These are phyloP conservation scores for Leptomonas pyrrhocoris DNA, from an alignment of 208 protist genomes.

Conservation along the genomic window DNA sequence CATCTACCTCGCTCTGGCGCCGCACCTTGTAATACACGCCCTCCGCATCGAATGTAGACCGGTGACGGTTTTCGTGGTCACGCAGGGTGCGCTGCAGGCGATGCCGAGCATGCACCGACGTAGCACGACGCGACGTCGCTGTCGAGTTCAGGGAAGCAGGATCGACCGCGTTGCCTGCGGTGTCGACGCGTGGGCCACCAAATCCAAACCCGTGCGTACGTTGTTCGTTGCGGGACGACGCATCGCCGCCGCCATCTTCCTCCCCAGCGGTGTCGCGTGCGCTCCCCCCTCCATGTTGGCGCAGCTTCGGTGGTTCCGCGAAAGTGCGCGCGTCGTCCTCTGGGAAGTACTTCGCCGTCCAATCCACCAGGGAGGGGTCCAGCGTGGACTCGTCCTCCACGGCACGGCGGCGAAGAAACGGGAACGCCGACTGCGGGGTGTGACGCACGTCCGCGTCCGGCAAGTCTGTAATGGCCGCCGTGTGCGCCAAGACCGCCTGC, in stretches of 20 bases:
- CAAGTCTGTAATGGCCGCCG: slow-evolving; percentile 62
- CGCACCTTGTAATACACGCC: slow-evolving; percentile 86
- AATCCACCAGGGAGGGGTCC: slow-evolving; percentile 89
- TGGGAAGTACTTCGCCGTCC: slow-evolving; percentile 91
- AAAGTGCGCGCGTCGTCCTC: slow-evolving; percentile 79
- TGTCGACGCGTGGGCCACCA: not conserved
- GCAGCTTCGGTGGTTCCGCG: slow-evolving; percentile 63
- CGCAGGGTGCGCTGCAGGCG: slow-evolving; percentile 71
- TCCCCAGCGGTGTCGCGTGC: not conserved
- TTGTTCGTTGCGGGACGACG: not conserved
- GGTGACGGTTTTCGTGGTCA: slow-evolving; percentile 74
- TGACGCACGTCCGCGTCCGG: slow-evolving; percentile 31
- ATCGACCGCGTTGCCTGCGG: not conserved
- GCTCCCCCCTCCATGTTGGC: slow-evolving; percentile 5
- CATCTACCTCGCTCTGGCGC: slow-evolving; percentile 53
- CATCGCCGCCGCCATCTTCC: not conserved
- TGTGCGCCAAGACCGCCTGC: slow-evolving; percentile 53
- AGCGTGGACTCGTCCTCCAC: slow-evolving; percentile 71
- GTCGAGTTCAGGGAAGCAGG: not conserved
- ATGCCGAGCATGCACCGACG: slow-evolving; percentile 51
- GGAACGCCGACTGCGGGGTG: slow-evolving; percentile 63
- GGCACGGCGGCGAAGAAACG: slow-evolving; percentile 84
- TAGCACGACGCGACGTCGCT: not conserved
- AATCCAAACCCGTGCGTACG: not conserved
- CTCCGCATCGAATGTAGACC: slow-evolving; percentile 88